Conservation (phyloP, 2,329 filamentous ascomycete species). For the Ceratocystis cubensis region DNA sequence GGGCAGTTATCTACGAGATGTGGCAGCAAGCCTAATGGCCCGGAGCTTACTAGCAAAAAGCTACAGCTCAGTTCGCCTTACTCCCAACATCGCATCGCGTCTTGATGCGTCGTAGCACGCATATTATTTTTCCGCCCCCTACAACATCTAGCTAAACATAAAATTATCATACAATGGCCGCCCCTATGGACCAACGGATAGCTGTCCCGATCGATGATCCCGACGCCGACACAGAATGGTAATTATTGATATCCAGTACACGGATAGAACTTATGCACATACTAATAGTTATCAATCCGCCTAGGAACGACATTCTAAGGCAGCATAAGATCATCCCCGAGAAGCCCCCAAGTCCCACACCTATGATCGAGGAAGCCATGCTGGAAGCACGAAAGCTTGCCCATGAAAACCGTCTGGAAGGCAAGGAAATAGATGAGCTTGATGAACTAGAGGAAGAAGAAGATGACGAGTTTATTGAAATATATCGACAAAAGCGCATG, state of each 20-base stretch:
- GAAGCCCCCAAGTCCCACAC: constrained; percentile 88
- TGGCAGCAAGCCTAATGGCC: not conserved
- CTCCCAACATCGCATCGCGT: not conserved
- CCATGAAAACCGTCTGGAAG: constrained; percentile 84
- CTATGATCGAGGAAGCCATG: constrained; percentile 90
- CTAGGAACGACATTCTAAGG: constrained; percentile 93
- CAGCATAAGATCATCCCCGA: constrained; percentile 97
- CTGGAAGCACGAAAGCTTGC: constrained; percentile 69
- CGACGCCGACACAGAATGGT: constrained; percentile 98
- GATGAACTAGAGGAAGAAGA: constrained; percentile 91
- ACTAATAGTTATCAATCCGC: not conserved
- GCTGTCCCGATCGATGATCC: constrained; percentile 84
- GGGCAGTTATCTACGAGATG: constrained; percentile 7
- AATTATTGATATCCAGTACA: constrained; percentile 24
- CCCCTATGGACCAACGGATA: constrained; percentile 50
- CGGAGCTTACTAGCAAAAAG: not conserved
- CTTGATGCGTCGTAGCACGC: not conserved
- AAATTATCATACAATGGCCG: constrained; percentile 38
- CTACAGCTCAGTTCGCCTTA: not conserved
- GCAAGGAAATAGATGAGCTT: constrained; percentile 87
- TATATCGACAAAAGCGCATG: constrained; percentile 78
- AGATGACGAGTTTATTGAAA: constrained; percentile 80
- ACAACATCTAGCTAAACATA: not conserved
- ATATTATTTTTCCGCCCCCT: not conserved
- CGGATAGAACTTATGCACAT: not conserved